Evolutionary conservation across 352 stramenopile species (phyloP), one percentile per base, ranked within the genome.

Genomic region (Elongisporangium senticosum): DNA sequence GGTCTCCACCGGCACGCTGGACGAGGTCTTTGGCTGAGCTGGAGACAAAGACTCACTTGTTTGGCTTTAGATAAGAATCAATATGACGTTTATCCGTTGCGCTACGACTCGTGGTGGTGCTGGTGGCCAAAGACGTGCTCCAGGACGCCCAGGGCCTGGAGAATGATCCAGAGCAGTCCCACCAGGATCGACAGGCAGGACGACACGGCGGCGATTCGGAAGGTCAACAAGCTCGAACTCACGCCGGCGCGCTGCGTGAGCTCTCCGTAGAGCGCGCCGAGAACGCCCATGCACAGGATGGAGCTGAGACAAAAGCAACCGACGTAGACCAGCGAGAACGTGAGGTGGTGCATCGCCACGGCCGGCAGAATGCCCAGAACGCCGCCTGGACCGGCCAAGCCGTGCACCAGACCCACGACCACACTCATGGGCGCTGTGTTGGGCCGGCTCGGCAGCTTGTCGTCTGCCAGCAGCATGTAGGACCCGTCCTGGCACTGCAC

Each of bases 261-360:
- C 49, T 85, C 75, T 7, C 92, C 89, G 54, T 97, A 97, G 7
- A 90, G 56, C 6, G 77, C 74, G 1, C 89, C 83, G 65, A 97
- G 96, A 1, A 58, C 62, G 23, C 85, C 92, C 92, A 98, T 98
- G 14, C 88, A 82, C 7, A 96, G 13, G 39, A 90, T 93, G 15
- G 77, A 90, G 23, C 76, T 94, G 11, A 79, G 40, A 58, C 87
- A 97, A 63, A 98, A 98, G 15, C 75, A 88, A 0, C 61, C 72
- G 1, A 98, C 67, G 72, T 97, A 98, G 7, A 90, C 28, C 7
- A 87, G 28, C 28, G 28, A 39, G 28, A 39, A 39, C 28, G 28
- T 13, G 28, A 55, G 54, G 19, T 39, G 52, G 28, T 89, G 77
- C 62, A 97, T 72, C 20, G 91, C 71, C 3, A 97, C 72, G 6